phyloP scores from a whole-genome alignment of 305 asterid species.

The Fraxinus ornus region DNA sequence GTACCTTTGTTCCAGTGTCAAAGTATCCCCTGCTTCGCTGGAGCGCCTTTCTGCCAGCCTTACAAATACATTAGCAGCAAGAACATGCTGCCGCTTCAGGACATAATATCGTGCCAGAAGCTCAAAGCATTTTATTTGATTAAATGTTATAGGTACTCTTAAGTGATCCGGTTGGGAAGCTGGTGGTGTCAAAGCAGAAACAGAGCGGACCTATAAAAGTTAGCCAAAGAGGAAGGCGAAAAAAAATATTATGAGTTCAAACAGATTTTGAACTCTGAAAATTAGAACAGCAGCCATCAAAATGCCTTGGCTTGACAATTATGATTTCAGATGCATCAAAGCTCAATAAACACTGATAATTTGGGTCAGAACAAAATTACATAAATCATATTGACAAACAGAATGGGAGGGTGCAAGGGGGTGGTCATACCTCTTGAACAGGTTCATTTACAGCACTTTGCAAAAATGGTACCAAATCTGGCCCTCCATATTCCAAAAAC shows the following conservation, averaged over 20 bases:
- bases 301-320: slow-evolving; percentile 17
- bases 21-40: slow-evolving; percentile 61
- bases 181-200: slow-evolving; percentile 45
- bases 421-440: slow-evolving; percentile 54
- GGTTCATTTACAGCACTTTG: slow-evolving; percentile 84
- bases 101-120: slow-evolving; percentile 94
- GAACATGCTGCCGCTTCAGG: slow-evolving; percentile 83
- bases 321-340: slow-evolving; percentile 5
- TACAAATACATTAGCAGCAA: slow-evolving; percentile 90
- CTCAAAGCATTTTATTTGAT: slow-evolving; percentile 73
- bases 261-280: slow-evolving; percentile 16
- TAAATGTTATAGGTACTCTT: slow-evolving; percentile 47
- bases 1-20: slow-evolving; percentile 92
- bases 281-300: not conserved
- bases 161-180: slow-evolving; percentile 52
- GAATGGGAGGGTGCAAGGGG: slow-evolving; percentile 7
- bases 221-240: not conserved
- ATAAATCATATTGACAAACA: slow-evolving; percentile 11
- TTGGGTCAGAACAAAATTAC: slow-evolving; percentile 8
- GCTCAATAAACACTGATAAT: slow-evolving; percentile 23
- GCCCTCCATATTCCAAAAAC: slow-evolving; percentile 87
- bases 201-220: slow-evolving; percentile 48
- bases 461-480: slow-evolving; percentile 90
- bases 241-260: slow-evolving; percentile 7
- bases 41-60: slow-evolving; percentile 92